phyloP scores from a whole-genome alignment of 148 eudicot species.

The Cornus kousa region DNA sequence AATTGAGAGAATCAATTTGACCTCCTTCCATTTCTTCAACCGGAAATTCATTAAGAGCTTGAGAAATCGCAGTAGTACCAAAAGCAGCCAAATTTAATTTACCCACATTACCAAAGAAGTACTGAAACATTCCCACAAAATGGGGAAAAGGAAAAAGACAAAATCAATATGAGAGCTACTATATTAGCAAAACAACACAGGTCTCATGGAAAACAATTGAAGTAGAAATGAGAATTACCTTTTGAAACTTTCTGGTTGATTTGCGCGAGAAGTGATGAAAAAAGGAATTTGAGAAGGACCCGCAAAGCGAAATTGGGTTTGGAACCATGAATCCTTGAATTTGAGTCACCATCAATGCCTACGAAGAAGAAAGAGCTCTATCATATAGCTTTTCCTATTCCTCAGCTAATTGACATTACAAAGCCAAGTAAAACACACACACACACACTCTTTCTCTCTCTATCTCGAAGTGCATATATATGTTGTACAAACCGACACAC shows the following conservation, averaged over 20 bases:
- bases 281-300: conserved; percentile 16
- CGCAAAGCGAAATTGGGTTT: not conserved
- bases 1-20: conserved; percentile 6
- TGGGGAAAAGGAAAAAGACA: not conserved
- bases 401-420: not conserved
- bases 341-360: conserved; percentile 9
- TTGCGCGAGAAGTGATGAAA: conserved; percentile 12
- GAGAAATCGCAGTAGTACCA: conserved; percentile 17
- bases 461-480: no score
- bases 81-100: conserved; percentile 16
- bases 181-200: not conserved
- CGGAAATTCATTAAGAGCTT: conserved; percentile 12
- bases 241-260: conserved; percentile 3
- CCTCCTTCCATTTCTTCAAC: conserved; percentile 22
- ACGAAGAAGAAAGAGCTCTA: not conserved
- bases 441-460: no score
- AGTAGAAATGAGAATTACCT: conserved; percentile 14
- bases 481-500: no score
- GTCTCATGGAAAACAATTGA: not conserved
- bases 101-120: conserved; percentile 7
- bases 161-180: not conserved
- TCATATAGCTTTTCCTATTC: not conserved
- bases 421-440: not conserved
- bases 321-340: conserved; percentile 20
- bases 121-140: conserved; percentile 17